Evolutionary conservation across 2,329 filamentous ascomycete genomes (phyloP), one percentile per base, ranked within the genome.

Genomic region (Diplodia seriata): DNA sequence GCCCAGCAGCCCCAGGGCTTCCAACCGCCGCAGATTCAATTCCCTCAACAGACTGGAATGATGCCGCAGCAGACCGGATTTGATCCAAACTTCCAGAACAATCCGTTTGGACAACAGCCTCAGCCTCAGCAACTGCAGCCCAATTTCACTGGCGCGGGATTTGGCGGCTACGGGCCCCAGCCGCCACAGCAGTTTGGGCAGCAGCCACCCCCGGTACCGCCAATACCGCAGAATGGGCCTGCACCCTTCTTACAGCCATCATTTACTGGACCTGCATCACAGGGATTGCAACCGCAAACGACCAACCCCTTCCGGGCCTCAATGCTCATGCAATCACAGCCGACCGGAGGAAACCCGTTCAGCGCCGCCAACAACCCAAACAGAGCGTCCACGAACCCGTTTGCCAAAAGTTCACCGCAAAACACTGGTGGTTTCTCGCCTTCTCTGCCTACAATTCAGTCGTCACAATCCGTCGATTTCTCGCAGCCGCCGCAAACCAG

Each of bases 221-320:
- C 43, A 11, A 47, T 47, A 47, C 73, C 74, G 55, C 53, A 71
- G 69, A 51, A 51, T 68, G 31, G 70, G 79, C 69, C 78, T 4
- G 43, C 31, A 4, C 47, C 59, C 59, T 63, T 63, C 59, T 63
- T 63, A 26, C 59, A 63, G 23, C 43, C 59, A 23, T 63, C 59
- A 36, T 51, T 63, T 38, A 63, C 59, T 14, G 59, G 59, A 9
- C 47, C 59, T 77, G 73, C 83, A 73, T 74, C 77, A 71, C 83
- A 74, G 57, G 73, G 79, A 75, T 68, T 69, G 29, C 84, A 84
- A 68, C 85, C 84, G 20, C 78, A 77, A 66, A 76, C 84, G 26
- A 97, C 93, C 8, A 99, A 99, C 76, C 95, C 95, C 0, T 99
- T 99, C 86, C 87, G 95, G 51, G 64, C 54, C n/a, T 67, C 64